A percentile compares a stretch with the other conserved stretches of the same genome.
phyloP scores from a whole-genome alignment of 805 yeast species.

The Kuraishia hungarica region DNA sequence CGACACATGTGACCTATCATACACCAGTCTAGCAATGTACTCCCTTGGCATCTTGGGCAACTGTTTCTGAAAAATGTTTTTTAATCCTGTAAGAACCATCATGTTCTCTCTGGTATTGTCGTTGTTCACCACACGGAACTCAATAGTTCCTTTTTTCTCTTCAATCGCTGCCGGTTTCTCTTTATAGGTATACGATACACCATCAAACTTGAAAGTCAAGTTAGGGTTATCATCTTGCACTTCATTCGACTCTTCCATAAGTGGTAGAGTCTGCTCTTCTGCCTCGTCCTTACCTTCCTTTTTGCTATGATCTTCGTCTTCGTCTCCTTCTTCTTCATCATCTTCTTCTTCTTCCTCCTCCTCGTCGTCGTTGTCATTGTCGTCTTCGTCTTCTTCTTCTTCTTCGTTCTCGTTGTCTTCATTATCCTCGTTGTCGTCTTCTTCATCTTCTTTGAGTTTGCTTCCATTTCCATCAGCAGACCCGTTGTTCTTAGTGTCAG shows the following conservation, averaged over 20 bases:
- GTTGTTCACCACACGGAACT: constrained; percentile 93
- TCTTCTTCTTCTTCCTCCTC: constrained; percentile 10
- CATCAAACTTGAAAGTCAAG: constrained; percentile 60
- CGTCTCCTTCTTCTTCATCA: constrained; percentile 7
- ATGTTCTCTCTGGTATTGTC: constrained; percentile 82
- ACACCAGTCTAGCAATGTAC: constrained; percentile 88
- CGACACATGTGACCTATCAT: constrained; percentile 88
- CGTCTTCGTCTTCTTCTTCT: constrained; percentile 8
- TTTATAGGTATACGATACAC: constrained; percentile 70
- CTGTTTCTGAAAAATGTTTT: constrained; percentile 94
- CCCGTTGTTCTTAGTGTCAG: constrained; percentile 16
- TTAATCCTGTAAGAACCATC: constrained; percentile 89
- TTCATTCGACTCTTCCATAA: constrained; percentile 14
- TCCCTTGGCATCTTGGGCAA: constrained; percentile 98
- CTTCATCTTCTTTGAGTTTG: too few species aligned
- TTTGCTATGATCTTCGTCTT: constrained; percentile 6
- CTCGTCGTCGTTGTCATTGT: constrained; percentile 12
- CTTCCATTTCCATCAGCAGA: constrained; percentile 13
- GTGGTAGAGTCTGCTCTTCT: constrained; percentile 8
- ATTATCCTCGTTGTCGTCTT: too few species aligned
- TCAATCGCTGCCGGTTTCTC: constrained; percentile 93
- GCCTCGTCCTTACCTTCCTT: constrained; percentile 11
- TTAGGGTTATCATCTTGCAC: constrained; percentile 20
- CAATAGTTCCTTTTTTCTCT: constrained; percentile 88
- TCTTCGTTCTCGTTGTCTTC: constrained; percentile 17